These are phyloP conservation scores for Astrothelium subdiscretum DNA, from an alignment of 495 filamentous ascomycete species.

Conservation along the genomic window DNA sequence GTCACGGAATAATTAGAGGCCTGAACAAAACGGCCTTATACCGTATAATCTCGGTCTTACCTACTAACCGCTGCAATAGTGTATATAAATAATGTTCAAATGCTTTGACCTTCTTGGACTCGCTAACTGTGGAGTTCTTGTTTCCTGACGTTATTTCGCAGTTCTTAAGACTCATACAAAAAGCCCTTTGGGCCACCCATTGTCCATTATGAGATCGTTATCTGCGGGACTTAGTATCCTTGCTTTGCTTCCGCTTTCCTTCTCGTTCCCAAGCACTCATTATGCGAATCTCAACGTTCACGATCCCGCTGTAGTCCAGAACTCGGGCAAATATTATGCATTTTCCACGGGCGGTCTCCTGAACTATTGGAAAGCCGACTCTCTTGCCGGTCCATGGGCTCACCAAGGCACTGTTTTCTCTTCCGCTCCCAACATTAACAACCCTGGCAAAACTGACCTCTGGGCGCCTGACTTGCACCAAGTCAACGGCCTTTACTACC, in stretches of 20 bases:
- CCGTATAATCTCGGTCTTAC: no score
- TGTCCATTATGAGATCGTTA: no score
- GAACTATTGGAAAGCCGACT: slow-evolving; percentile 43
- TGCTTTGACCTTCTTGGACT: no score
- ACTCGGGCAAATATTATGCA: slow-evolving; percentile 56
- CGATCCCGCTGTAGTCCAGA: slow-evolving; percentile 53
- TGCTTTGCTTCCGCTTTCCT: not conserved
- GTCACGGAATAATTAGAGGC: no score
- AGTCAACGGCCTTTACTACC: slow-evolving; percentile 47
- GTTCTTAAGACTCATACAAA: no score
- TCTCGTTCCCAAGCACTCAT: not conserved
- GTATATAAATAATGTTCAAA: no score
- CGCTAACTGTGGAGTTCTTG: no score
- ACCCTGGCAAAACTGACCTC: slow-evolving; percentile 42
- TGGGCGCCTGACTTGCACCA: slow-evolving; percentile 60
- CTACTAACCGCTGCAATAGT: no score
- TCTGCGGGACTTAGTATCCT: no score
- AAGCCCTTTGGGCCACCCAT: no score
- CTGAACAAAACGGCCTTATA: no score
- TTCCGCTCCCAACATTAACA: slow-evolving; percentile 42
- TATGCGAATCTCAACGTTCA: slow-evolving; percentile 35
- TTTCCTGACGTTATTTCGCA: no score
- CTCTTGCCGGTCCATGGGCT: slow-evolving; percentile 54
- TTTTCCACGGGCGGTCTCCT: slow-evolving; percentile 57
- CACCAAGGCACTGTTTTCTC: slow-evolving; percentile 46